These are phyloP conservation scores for Trypanosoma congolense DNA, from an alignment of 208 protist genomes.

Conservation along the genomic window DNA sequence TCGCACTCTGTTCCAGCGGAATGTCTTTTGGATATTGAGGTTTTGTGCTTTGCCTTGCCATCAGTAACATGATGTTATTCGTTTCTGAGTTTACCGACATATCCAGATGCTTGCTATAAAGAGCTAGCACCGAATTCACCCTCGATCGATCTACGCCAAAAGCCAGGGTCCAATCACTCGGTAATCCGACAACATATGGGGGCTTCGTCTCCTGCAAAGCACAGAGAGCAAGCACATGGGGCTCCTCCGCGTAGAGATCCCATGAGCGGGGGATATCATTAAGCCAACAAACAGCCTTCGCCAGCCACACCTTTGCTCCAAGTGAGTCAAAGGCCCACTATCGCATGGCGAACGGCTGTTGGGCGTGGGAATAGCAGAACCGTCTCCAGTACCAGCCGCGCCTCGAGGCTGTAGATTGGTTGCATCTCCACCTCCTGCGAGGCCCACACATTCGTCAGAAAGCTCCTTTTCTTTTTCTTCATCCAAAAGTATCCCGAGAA, in stretches of 20 bases:
- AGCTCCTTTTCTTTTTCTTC: too few species aligned
- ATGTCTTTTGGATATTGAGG: slow-evolving; percentile 6
- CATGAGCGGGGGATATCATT: slow-evolving; percentile 71
- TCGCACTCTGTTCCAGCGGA: too few species aligned
- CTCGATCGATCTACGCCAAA: slow-evolving; percentile 36
- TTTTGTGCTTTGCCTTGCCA: background rate
- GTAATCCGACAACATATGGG: slow-evolving; percentile 26
- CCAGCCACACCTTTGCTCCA: slow-evolving; percentile 46
- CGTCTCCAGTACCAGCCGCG: background rate
- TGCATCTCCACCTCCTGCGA: background rate
- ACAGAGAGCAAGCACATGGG: slow-evolving; percentile 48
- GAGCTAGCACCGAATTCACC: slow-evolving; percentile 7
- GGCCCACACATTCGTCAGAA: background rate
- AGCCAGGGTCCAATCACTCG: slow-evolving; percentile 38
- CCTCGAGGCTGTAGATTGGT: background rate
- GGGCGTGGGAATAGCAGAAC: background rate
- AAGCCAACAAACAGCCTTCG: slow-evolving; percentile 42
- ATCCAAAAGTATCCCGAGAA: slow-evolving; percentile 56
- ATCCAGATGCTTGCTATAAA: slow-evolving; percentile 11
- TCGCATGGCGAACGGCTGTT: background rate
- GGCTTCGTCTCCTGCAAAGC: slow-evolving; percentile 45
- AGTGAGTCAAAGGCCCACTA: slow-evolving; percentile 12
- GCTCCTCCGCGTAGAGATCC: slow-evolving; percentile 24
- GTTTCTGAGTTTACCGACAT: slow-evolving; percentile 7
- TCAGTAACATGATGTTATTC: slow-evolving; percentile 8